Conservation (phyloP, 139 green algal species). For the Chara braunii region DNA sequence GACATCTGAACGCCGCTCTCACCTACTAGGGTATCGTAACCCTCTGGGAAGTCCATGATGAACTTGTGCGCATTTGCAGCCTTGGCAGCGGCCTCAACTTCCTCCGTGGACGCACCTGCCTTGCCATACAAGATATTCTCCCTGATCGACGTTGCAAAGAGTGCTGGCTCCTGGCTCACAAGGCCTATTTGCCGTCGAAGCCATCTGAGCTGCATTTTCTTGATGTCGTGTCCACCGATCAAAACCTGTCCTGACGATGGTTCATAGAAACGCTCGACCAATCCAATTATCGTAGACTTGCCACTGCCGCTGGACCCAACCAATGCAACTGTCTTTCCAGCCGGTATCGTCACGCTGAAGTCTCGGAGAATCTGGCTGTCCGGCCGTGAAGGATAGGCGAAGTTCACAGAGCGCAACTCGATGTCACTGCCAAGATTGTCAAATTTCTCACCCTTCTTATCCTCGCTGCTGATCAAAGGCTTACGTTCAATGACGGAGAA, state of each 20-base stretch:
- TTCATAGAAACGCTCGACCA: constrained; percentile 85
- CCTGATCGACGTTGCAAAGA: constrained; percentile 15
- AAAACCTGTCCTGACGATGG: constrained; percentile 45
- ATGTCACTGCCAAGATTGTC: constrained; percentile 10
- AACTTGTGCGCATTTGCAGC: constrained; percentile 68
- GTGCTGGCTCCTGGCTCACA: constrained; percentile 44
- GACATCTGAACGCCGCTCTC: constrained; percentile 64
- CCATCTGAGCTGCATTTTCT: constrained; percentile 60
- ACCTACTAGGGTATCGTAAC: constrained; percentile 81
- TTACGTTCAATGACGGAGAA: constrained; percentile 54
- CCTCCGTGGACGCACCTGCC: constrained; percentile 8
- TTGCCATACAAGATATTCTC: constrained; percentile 38
- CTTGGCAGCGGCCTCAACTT: constrained; percentile 57
- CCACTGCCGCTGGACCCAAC: constrained; percentile 82
- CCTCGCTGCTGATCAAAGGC: constrained; percentile 19
- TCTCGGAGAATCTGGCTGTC: constrained; percentile 27
- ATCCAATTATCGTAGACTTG: constrained; percentile 83
- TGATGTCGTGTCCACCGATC: constrained; percentile 68
- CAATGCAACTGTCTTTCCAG: constrained; percentile 64
- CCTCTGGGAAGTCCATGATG: constrained; percentile 47
- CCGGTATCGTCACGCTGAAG: constrained; percentile 17
- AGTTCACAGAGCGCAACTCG: constrained; percentile 27
- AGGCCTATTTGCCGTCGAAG: constrained; percentile 61
- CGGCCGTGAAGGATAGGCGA: constrained; percentile 30
- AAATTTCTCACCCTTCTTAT: neutral